Percentiles rank a stretch among this genome's conserved stretches.
phyloP scores from a whole-genome alignment of 345 rosid species.

The Arabis alpina region DNA sequence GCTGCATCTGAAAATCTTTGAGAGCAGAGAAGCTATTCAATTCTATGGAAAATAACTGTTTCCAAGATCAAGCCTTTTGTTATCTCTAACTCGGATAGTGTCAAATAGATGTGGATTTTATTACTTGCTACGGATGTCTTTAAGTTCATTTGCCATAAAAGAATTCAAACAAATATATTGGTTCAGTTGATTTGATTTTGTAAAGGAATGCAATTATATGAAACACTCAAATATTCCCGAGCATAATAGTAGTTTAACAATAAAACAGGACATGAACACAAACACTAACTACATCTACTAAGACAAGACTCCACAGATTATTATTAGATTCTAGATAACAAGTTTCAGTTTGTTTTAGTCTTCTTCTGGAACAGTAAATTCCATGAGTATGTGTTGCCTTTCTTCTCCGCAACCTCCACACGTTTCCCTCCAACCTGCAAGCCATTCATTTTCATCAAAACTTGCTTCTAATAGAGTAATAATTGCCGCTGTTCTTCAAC shows the following conservation, averaged over 20 bases:
- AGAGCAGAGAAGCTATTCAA: slow-evolving; percentile 8
- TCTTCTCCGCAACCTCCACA: slow-evolving; percentile 73
- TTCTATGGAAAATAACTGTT: neutral
- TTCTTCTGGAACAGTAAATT: slow-evolving; percentile 70
- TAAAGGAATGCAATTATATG: no score
- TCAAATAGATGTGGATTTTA: neutral
- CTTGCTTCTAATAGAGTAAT: neutral
- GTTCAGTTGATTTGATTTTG: no score
- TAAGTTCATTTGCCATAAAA: no score
- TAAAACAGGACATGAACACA: slow-evolving; percentile 2
- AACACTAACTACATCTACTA: neutral
- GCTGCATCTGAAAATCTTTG: slow-evolving; percentile 15
- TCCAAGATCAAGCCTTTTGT: neutral
- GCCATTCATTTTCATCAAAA: slow-evolving; percentile 1
- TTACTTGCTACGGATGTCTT: no score
- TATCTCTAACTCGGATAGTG: neutral
- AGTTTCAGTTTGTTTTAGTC: slow-evolving; percentile 60
- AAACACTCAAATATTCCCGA: no score
- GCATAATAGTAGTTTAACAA: neutral
- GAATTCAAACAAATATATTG: no score
- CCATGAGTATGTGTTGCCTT: slow-evolving; percentile 78
- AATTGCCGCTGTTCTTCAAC: neutral
- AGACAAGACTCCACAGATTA: slow-evolving; percentile 1
- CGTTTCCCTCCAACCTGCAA: slow-evolving; percentile 76
- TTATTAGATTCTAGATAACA: neutral